phyloP scores from a whole-genome alignment of 1,139 yeast species.

The Geotrichum bryndzae region DNA sequence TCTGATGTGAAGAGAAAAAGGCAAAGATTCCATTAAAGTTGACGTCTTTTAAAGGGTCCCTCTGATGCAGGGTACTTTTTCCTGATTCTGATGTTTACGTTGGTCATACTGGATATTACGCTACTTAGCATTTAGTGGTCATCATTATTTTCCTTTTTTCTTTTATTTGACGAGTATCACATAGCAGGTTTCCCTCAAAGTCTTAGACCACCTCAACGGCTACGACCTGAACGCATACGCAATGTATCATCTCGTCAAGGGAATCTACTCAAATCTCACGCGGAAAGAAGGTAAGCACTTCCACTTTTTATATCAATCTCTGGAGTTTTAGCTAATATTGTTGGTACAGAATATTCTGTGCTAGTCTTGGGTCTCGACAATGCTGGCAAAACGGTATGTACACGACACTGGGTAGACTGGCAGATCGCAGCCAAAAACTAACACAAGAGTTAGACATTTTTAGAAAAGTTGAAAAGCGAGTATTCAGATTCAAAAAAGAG shows the following conservation, averaged over 20 bases:
- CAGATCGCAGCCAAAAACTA: neutral
- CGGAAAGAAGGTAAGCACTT: constrained; percentile 44
- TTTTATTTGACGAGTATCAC: neutral
- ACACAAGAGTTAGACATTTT: constrained; percentile 41
- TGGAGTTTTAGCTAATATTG: constrained; percentile 1
- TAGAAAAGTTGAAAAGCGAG: constrained; percentile 54
- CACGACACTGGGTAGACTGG: neutral
- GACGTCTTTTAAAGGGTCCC: neutral
- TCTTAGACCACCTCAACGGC: neutral
- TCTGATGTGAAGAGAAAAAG: neutral
- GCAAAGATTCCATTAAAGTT: neutral
- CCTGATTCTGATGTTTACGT: neutral
- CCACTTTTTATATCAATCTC: too few species aligned
- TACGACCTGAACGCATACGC: neutral
- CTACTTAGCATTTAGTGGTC: neutral
- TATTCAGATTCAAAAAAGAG: constrained; percentile 40
- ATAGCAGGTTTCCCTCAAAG: neutral
- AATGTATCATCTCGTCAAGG: constrained; percentile 64
- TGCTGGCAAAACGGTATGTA: constrained; percentile 75
- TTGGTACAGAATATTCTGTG: constrained; percentile 53
- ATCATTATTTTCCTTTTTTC: neutral
- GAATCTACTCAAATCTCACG: constrained; percentile 52
- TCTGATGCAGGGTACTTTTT: neutral
- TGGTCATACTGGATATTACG: neutral
- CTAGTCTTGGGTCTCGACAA: constrained; percentile 86